phyloP scores from a whole-genome alignment of 2,329 filamentous ascomycete genomes.

The Xylariaceae sp. region DNA sequence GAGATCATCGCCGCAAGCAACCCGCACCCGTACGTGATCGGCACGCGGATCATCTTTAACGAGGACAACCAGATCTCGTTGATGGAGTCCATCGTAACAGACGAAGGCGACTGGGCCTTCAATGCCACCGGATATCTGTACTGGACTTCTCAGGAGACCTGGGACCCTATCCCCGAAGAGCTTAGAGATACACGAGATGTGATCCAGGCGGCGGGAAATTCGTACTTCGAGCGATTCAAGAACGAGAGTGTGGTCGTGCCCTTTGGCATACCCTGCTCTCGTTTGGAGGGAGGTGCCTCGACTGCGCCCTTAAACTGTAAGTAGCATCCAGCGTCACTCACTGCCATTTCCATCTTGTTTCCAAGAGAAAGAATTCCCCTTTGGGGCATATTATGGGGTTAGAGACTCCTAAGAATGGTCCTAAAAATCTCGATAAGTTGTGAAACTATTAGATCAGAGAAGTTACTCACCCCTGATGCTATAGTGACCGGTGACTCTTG shows the following conservation, averaged over 20 bases:
- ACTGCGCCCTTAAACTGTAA: slow-evolving; percentile 26
- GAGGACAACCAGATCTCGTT: slow-evolving; percentile 27
- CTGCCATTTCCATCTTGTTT: too few species aligned
- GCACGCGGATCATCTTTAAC: slow-evolving; percentile 36
- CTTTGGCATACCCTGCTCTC: slow-evolving; percentile 33
- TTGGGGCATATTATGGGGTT: too few species aligned
- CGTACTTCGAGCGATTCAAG: slow-evolving; percentile 36
- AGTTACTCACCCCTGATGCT: too few species aligned
- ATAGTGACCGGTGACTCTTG: slow-evolving; percentile 31
- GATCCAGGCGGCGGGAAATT: slow-evolving; percentile 35
- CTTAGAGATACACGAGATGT: slow-evolving; percentile 31
- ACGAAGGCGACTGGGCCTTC: slow-evolving; percentile 37
- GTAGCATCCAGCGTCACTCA: too few species aligned
- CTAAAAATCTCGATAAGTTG: too few species aligned
- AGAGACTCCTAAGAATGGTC: too few species aligned
- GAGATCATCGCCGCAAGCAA: slow-evolving; percentile 42
- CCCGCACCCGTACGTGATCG: slow-evolving; percentile 39
- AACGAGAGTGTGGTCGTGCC: slow-evolving; percentile 32
- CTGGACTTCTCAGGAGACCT: slow-evolving; percentile 35
- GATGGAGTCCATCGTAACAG: slow-evolving; percentile 37
- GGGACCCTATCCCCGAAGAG: slow-evolving; percentile 35
- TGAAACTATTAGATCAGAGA: too few species aligned
- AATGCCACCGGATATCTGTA: slow-evolving; percentile 34
- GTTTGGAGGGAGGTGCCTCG: slow-evolving; percentile 35
- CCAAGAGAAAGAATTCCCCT: too few species aligned